These are phyloP conservation scores for Boletus smithii DNA, from an alignment of 1,284 basidiomycete species.

Conservation along the genomic window DNA sequence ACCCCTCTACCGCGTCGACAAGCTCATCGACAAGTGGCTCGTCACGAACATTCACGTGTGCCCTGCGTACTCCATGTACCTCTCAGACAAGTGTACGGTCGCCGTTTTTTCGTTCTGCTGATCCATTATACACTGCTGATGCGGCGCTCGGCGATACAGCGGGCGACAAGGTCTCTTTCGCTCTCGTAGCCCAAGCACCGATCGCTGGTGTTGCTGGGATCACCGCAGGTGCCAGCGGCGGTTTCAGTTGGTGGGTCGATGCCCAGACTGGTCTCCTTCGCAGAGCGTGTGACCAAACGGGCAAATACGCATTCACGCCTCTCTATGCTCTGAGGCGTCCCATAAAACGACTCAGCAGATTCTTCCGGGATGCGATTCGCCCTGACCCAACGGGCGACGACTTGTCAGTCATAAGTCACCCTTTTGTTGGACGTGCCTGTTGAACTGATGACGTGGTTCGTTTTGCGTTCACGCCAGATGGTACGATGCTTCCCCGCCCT, in stretches of 20 bases:
- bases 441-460: neutral
- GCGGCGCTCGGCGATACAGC: constrained; percentile 2
- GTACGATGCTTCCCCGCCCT: constrained; percentile 18
- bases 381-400: constrained; percentile 19
- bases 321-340: constrained; percentile 23
- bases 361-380: constrained; percentile 17
- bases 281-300: constrained; percentile 11
- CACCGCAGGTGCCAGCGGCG: neutral
- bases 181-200: neutral
- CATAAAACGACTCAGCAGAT: constrained; percentile 15
- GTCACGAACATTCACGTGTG: constrained; percentile 18
- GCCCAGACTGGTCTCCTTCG: constrained; percentile 19
- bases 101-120: neutral
- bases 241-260: constrained; percentile 17
- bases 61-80: constrained; percentile 21
- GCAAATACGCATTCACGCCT: constrained; percentile 19
- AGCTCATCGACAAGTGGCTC: constrained; percentile 14
- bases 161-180: constrained; percentile 18
- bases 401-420: constrained; percentile 14
- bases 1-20: constrained; percentile 13
- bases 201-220: neutral
- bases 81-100: constrained; percentile 18
- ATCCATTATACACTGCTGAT: constrained; percentile 1
- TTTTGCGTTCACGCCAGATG: constrained; percentile 15
- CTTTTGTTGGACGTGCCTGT: neutral